Base-by-base conservation (phyloP, 2,329 filamentous ascomycete species). In the Alternaria metachromatica region DNA sequence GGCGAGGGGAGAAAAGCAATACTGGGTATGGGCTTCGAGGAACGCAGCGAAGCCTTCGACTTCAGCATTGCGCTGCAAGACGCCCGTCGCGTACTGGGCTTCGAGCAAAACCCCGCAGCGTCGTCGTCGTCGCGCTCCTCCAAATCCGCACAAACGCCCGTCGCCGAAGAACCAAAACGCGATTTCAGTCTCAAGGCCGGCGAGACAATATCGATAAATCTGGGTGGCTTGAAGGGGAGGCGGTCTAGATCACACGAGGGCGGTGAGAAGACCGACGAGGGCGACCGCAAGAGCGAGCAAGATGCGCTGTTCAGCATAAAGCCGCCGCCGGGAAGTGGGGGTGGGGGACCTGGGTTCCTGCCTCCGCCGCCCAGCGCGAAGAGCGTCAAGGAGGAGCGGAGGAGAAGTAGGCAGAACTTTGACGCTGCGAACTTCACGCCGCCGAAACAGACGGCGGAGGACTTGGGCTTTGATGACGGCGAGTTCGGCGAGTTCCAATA, bases 131-230 rank as follows among this genome's bases (percentile, higher is more conserved):
- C 43, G 21, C 58, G 58, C 44, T 9, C n/a, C 10, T 45, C 49
- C 10, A 55, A 48, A 44, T 54, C 55, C 13, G 30, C 49, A 10
- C 43, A 54, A 37, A 23, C 71, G 28, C 56, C 59, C 37, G 54
- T 78, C 62, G 80, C 80, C 45, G 82, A 84, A 60, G 87, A 87
- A 74, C 76, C 73, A 33, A 90, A 89, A 81, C 88, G 87, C 69
- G 93, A 97, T 75, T 94, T 93, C 76, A 94, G 92, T 73, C 80
- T 97, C 67, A 97, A 97, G 80, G 93, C 94, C 64, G 93, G 93
- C 11, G 91, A 97, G 85, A 97, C 92, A 18, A 96, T 97, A 71
- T 93, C 90, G 23, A 89, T 96, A 68, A 92, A 92, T 77, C 85
- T 96, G 55, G 89, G 88, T 5, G 88, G 88, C 21, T 37, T 78